Evolutionary conservation across 139 green algal genomes (phyloP), one percentile per base, ranked within the genome.

Genomic region (Chlamydomonas urium): DNA sequence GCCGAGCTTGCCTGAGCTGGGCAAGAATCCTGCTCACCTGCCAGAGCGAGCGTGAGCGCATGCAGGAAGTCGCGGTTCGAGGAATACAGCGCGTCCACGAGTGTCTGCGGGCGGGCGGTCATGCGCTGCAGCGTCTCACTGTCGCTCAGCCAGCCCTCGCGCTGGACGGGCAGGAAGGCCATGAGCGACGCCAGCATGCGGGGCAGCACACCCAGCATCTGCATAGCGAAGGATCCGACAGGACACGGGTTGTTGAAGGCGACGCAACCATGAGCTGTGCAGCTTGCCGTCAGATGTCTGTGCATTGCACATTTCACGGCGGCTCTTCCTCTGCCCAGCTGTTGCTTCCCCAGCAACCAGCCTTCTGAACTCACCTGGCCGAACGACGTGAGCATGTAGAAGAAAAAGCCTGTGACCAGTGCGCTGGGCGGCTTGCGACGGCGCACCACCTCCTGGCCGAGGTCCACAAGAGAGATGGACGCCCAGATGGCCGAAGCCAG

Each of bases 401-500:
- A 93, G 47, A 82, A 69, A 1, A 90, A 37, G 32, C 89, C 81
- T 65, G 85, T 81, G 32, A 84, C 56, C 17, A 86, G 76, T 4
- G 42, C 26, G 5, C 4, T 31, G 29, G 23, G 26, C 60, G 19
- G 19, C 23, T 17, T 45, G 26, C 29, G n/a, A 6, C 60, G 21
- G 29, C 6, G 6, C 32, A 78, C 76, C 5, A 95, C 69, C 56
- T 88, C 82, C 21, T 68, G 69, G 3, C 77, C 59, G 36, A 95
- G 42, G 47, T 86, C 83, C 1, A 91, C 69, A 19, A 88, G 66
- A 5, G 80, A 86, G 68, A 89, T 79, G 35, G 79, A 76, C 1
- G 85, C 90, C 90, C 90, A 96, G 4, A 96, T 62, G 31, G 92
- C 62, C 17, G 84, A 88, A 21, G 90, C 76, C 1, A 85, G 88